Base-by-base conservation (phyloP, 345 rosid species). In the Populus tremula region DNA sequence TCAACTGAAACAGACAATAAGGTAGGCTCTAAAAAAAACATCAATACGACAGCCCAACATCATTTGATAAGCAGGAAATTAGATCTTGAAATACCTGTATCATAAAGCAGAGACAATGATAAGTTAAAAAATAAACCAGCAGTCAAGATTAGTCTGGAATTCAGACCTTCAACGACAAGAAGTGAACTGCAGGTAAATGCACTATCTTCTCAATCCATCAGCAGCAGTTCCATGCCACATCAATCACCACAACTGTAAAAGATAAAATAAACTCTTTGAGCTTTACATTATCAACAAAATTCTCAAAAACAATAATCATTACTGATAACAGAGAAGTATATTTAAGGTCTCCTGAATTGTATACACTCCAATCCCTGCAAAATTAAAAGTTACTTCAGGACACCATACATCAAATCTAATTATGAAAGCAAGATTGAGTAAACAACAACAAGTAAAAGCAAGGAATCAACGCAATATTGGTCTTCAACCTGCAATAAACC, bases 281-380 rank as follows among this genome's bases (percentile, higher is more conserved):
- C 59, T 53, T 18, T 53, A 20, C 49, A 36, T 27, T 41, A 64
- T 68, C 75, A 73, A 27, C 63, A 69, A 11, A 53, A 35, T 13
- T 27, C 54, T 65, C 38, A 73, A 74, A 67, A 31, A 80, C 29
- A 77, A 75, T 33, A 85, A 43, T 18, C 77, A 79, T 69, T 74
- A 75, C 84, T 36, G 66, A 74, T 61, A 27, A 29, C 8, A 65
- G 36, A 63, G 73, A 78, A 78, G 45, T 72, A 77, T 45, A 79
- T 77, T 31, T 45, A 85, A 83, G 84, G 80, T 84, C 87, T 87
- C 90, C 92, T 75, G 86, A 85, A 69, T 81, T 74, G 87, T 87
- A 87, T 81, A 87, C 76, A 71, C 77, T 87, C 84, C 82, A 82
- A 80, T 56, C 82, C 94, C 97, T 91, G 93, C 94, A 92, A 89